These are phyloP conservation scores for Fagopyrum homotropicum DNA, from an alignment of 148 eudicot genomes.

Conservation along the genomic window DNA sequence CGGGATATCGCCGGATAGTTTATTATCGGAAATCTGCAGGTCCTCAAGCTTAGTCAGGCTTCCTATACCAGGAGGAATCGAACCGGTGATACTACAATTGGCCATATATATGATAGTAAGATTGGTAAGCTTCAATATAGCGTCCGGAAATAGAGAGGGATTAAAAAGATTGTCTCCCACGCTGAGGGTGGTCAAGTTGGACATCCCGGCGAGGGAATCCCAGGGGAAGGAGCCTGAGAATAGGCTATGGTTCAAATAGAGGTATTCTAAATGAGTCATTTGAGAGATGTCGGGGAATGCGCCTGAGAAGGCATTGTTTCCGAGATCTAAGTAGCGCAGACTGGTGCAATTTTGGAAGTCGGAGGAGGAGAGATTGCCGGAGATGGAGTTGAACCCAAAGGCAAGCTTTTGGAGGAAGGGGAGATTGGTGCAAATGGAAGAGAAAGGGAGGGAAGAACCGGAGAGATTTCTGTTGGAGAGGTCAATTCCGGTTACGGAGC, in stretches of 20 bases:
- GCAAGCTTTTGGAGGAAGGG: conserved; percentile 52
- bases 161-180: conserved; percentile 70
- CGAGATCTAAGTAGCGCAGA: conserved; percentile 60
- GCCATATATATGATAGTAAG: conserved; percentile 58
- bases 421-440: conserved; percentile 39
- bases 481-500: conserved; percentile 36
- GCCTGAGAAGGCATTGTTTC: conserved; percentile 62
- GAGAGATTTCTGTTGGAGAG: conserved; percentile 44
- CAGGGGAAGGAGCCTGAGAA: conserved; percentile 65
- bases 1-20: conserved; percentile 55
- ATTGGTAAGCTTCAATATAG: conserved; percentile 23
- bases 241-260: conserved; percentile 52
- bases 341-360: conserved; percentile 34
- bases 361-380: conserved; percentile 25
- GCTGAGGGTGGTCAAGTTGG: conserved; percentile 35
- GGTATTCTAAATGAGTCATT: conserved; percentile 21
- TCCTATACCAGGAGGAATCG: conserved; percentile 58
- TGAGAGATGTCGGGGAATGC: conserved; percentile 50
- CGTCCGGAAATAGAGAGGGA: conserved; percentile 37
- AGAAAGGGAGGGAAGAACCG: conserved; percentile 36
- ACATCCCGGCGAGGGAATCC: conserved; percentile 50
- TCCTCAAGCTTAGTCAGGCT: conserved; percentile 38
- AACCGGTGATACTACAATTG: conserved; percentile 62
- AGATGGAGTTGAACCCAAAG: conserved; percentile 45
- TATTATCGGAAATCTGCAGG: conserved; percentile 48